Percentiles rank a stretch among this genome's conserved stretches.
Evolutionary conservation across 2,329 filamentous ascomycete genomes (phyloP).

Genomic region (Pochonia chlamydosporia): DNA sequence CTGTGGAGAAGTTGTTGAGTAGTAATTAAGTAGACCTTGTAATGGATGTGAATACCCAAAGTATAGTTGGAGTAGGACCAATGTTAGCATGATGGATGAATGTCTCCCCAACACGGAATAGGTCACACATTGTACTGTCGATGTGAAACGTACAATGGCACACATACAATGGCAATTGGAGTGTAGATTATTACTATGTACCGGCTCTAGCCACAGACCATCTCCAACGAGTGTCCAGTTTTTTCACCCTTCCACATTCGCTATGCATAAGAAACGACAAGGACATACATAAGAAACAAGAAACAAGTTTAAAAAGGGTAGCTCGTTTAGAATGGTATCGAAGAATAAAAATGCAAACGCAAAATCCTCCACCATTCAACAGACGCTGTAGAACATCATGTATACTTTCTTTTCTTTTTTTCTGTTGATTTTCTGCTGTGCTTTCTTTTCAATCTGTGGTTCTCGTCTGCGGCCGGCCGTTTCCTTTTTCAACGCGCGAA

Average conservation of each 20-base stretch:
- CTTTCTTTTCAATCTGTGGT: background rate
- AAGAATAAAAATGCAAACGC: conserved; percentile 6
- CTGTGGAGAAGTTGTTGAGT: conserved; percentile 59
- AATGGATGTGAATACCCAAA: background rate
- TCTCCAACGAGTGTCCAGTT: conserved; percentile 4
- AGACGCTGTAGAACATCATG: background rate
- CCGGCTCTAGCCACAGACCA: conserved; percentile 1
- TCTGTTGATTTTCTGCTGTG: background rate
- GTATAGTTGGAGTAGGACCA: no score
- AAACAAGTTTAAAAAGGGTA: conserved; percentile 6
- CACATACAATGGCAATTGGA: background rate
- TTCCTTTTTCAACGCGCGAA: background rate
- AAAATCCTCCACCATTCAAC: background rate
- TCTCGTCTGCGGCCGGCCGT: background rate
- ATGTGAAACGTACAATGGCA: no score
- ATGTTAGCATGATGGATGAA: no score
- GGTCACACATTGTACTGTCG: no score
- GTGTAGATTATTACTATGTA: conserved; percentile 16
- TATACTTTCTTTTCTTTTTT: background rate
- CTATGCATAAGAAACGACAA: conserved; percentile 11
- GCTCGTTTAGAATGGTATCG: background rate
- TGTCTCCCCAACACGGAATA: background rate
- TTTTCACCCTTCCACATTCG: conserved; percentile 7
- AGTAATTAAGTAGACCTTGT: conserved; percentile 28
- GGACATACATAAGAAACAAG: conserved; percentile 5